phyloP scores from a whole-genome alignment of 2,329 filamentous ascomycete species.

The Pseudocercospora crystallina region DNA sequence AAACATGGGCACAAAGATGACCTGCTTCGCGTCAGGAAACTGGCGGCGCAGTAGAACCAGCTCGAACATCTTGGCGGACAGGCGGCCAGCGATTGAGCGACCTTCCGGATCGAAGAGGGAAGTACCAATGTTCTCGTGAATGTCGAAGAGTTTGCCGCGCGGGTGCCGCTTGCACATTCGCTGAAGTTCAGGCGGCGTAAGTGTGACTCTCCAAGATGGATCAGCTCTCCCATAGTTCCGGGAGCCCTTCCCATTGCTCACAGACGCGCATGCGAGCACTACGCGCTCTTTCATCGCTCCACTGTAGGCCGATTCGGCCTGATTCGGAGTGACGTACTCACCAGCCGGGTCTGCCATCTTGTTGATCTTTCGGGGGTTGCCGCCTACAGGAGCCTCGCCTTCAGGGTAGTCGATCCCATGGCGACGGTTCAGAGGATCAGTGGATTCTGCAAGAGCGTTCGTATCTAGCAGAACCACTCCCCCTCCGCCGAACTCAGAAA shows the following conservation, averaged over 20 bases:
- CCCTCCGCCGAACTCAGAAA: slow-evolving; percentile 32
- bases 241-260: slow-evolving; percentile 12
- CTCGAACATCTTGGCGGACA: slow-evolving; percentile 22
- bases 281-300: slow-evolving; percentile 20
- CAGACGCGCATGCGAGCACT: slow-evolving; percentile 22
- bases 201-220: slow-evolving; percentile 19
- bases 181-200: slow-evolving; percentile 21
- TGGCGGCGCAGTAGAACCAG: slow-evolving; percentile 25
- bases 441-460: slow-evolving; percentile 21
- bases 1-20: slow-evolving; percentile 53
- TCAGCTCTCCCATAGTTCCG: slow-evolving; percentile 23
- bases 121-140: slow-evolving; percentile 21
- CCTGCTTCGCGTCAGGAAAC: slow-evolving; percentile 48
- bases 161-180: slow-evolving; percentile 25
- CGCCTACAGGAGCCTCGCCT: background rate
- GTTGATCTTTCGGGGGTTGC: too few species aligned
- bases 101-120: slow-evolving; percentile 24
- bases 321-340: background rate
- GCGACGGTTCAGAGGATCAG: slow-evolving; percentile 7
- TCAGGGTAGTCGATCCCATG: slow-evolving; percentile 6
- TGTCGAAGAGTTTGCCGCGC: slow-evolving; percentile 22
- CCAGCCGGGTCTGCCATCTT: background rate
- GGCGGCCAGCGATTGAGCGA: slow-evolving; percentile 11
- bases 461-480: slow-evolving; percentile 45
- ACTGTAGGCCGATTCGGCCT: slow-evolving; percentile 11